These are phyloP conservation scores for Durusdinium trenchii DNA, from an alignment of 73 alveolate species.

Conservation along the genomic window DNA sequence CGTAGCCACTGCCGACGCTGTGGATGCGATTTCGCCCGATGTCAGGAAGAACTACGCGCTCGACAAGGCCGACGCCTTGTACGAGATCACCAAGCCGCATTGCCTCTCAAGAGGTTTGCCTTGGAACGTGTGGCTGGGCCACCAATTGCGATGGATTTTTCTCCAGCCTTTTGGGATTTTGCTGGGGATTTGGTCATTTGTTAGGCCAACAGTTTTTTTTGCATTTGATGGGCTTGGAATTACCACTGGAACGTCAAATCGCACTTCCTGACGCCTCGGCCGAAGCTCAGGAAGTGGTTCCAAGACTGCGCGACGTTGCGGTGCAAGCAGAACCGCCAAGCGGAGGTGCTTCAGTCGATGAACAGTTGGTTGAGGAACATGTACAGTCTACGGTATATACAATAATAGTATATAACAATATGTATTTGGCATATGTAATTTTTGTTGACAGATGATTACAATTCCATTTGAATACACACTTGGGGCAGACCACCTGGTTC, in stretches of 20 bases:
- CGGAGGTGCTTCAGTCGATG: conserved; percentile 12
- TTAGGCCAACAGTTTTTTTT: not conserved
- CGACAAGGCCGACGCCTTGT: conserved; percentile 72
- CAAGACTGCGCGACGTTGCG: conserved; percentile 83
- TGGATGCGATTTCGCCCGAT: not conserved
- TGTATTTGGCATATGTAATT: too few species aligned
- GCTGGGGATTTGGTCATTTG: not conserved
- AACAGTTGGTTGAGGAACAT: too few species aligned
- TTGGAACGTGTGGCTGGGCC: conserved; percentile 57
- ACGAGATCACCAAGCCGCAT: conserved; percentile 72
- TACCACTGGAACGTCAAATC: too few species aligned
- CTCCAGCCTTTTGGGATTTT: not conserved
- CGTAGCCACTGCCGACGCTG: not conserved
- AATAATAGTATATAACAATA: too few species aligned
- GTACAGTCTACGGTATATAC: too few species aligned
- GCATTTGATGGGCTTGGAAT: too few species aligned
- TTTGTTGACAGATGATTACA: too few species aligned
- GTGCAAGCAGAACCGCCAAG: conserved; percentile 85
- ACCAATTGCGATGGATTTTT: not conserved
- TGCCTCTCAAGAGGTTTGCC: conserved; percentile 67
- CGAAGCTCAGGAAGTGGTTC: conserved; percentile 58
- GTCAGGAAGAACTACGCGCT: conserved; percentile 73
- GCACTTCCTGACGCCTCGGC: too few species aligned
- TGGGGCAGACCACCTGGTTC: not conserved
- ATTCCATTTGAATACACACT: too few species aligned